phyloP scores from a whole-genome alignment of 2,329 filamentous ascomycete species.

The Epichloe festucae region DNA sequence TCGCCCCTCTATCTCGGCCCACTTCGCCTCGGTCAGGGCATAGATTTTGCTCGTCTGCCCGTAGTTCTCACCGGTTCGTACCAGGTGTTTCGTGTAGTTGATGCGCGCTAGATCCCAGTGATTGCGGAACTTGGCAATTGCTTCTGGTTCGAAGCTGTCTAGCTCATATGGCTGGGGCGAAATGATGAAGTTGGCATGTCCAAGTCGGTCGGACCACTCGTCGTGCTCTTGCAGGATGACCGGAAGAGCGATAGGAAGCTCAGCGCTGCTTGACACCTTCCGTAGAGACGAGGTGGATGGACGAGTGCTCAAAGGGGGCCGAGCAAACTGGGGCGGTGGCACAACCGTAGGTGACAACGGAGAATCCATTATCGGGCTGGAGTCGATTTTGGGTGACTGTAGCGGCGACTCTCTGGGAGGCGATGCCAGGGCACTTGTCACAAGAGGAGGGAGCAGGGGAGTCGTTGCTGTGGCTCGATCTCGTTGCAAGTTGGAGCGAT shows the following conservation, averaged over 20 bases:
- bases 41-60: constrained; percentile 83
- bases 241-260: constrained; percentile 42
- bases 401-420: constrained; percentile 63
- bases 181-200: constrained; percentile 90
- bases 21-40: constrained; percentile 74
- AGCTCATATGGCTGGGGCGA: constrained; percentile 68
- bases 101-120: constrained; percentile 75
- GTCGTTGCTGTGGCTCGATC: constrained; percentile 57
- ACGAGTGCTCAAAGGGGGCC: constrained; percentile 61
- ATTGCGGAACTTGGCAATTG: constrained; percentile 49
- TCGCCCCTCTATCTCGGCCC: constrained; percentile 61
- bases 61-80: constrained; percentile 81
- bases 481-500: constrained; percentile 39
- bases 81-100: constrained; percentile 82
- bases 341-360: constrained; percentile 10
- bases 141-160: constrained; percentile 42
- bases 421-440: constrained; percentile 45
- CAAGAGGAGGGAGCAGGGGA: constrained; percentile 70
- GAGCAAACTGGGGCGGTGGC: constrained; percentile 33
- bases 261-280: constrained; percentile 48
- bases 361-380: constrained; percentile 3
- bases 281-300: constrained; percentile 66
- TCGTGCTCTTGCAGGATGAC: constrained; percentile 58
- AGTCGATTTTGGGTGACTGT: constrained; percentile 54
- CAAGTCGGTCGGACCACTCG: constrained; percentile 72